Conservation (phyloP, 75 land plant species). For the Cunninghamia lanceolata region DNA sequence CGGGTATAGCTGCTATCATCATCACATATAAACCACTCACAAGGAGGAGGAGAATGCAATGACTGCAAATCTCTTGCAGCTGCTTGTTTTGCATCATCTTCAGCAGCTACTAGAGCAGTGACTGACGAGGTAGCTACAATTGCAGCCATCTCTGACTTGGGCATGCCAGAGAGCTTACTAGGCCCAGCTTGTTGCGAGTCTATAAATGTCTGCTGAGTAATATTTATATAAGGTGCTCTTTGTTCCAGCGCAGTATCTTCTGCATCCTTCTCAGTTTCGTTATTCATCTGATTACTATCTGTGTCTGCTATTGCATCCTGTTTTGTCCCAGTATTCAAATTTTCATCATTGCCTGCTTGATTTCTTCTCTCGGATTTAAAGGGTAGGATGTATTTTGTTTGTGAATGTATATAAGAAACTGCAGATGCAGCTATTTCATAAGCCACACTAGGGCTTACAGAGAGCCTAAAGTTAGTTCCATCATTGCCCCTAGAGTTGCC, state of each 20-base stretch:
- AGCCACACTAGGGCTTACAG: slow-evolving; percentile 23
- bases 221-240: not conserved
- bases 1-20: slow-evolving; percentile 58
- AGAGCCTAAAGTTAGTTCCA: slow-evolving; percentile 11
- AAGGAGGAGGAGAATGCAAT: slow-evolving; percentile 53
- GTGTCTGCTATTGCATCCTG: not conserved
- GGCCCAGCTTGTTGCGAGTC: not conserved
- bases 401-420: too few relatives aligned
- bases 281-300: not conserved
- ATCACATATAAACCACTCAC: slow-evolving; percentile 91
- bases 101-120: slow-evolving; percentile 58
- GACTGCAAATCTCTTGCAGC: slow-evolving; percentile 61
- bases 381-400: too few relatives aligned
- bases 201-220: not conserved
- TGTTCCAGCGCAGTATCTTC: slow-evolving; percentile 12
- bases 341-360: too few relatives aligned
- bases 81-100: slow-evolving; percentile 44
- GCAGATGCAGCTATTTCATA: slow-evolving; percentile 8
- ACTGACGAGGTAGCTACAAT: slow-evolving; percentile 43
- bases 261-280: too few relatives aligned
- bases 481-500: not conserved
- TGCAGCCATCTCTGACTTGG: slow-evolving; percentile 41
- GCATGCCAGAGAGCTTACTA: not conserved
- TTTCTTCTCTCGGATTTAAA: too few relatives aligned
- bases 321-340: too few relatives aligned